phyloP scores from a whole-genome alignment of 192 early-diverging fungal genomes.

The Backusella psychrophila region DNA sequence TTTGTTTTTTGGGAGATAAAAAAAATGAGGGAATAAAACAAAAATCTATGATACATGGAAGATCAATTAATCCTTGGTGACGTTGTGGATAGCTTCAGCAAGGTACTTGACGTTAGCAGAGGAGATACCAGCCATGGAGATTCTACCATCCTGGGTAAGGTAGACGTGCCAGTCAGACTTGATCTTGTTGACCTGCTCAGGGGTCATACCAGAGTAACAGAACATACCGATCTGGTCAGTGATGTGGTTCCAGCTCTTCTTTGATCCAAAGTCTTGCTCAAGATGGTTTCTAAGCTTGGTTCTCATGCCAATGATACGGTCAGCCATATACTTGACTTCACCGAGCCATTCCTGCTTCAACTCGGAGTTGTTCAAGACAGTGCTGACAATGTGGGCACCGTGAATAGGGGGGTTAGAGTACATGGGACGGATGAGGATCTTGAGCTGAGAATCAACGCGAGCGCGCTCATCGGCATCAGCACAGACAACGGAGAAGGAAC shows the following conservation, averaged over 20 bases:
- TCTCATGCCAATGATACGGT: conserved; percentile 94
- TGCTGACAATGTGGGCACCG: conserved; percentile 90
- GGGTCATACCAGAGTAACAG: conserved; percentile 90
- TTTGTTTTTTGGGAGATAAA: neutral
- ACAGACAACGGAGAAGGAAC: conserved; percentile 84
- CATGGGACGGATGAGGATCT: conserved; percentile 95
- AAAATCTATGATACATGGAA: conserved; percentile 2
- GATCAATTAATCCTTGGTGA: conserved; percentile 64
- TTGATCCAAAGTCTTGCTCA: conserved; percentile 78
- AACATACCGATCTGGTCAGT: conserved; percentile 95
- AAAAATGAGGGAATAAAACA: neutral
- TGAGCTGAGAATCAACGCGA: conserved; percentile 88
- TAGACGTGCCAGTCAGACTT: conserved; percentile 87
- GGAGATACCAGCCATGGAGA: conserved; percentile 96
- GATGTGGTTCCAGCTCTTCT: conserved; percentile 86
- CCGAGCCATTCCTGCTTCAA: conserved; percentile 83
- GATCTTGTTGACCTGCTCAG: conserved; percentile 85
- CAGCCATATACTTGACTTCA: conserved; percentile 96
- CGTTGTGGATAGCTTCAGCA: conserved; percentile 92
- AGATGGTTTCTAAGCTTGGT: conserved; percentile 71
- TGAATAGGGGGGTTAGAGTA: conserved; percentile 99
- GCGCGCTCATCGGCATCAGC: conserved; percentile 71
- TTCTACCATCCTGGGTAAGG: conserved; percentile 92
- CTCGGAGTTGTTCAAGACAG: conserved; percentile 74
- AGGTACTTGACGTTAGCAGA: conserved; percentile 93